phyloP scores from a whole-genome alignment of 2,329 filamentous ascomycete genomes.

The Fusarium caatingaense region DNA sequence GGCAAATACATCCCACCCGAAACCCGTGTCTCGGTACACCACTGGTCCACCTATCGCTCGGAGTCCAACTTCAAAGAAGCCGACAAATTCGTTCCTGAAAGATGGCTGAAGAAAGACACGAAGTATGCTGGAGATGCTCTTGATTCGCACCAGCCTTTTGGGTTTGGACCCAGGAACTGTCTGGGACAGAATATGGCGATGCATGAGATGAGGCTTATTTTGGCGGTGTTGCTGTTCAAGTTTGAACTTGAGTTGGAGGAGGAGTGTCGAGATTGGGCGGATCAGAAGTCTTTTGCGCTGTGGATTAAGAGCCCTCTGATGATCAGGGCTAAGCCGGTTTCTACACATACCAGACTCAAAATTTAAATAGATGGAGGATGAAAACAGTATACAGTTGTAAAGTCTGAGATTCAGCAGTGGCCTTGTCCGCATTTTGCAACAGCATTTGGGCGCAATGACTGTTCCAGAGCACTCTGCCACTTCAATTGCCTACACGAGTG shows the following conservation, averaged over 20 bases:
- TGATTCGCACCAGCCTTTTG: slow-evolving; percentile 16
- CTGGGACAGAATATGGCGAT: slow-evolving; percentile 17
- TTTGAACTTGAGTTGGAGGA: slow-evolving; percentile 18
- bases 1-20: slow-evolving; percentile 14
- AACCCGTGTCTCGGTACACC: slow-evolving; percentile 7
- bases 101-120: slow-evolving; percentile 14
- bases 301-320: slow-evolving; percentile 22
- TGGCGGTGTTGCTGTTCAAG: background rate
- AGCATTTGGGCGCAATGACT: fast-evolving
- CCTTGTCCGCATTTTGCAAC: fast-evolving
- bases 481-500: too few species aligned
- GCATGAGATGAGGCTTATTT: slow-evolving; percentile 24
- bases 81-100: background rate
- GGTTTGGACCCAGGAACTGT: slow-evolving; percentile 4
- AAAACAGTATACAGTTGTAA: background rate
- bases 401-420: background rate
- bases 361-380: background rate
- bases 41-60: slow-evolving; percentile 18
- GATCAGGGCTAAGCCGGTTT: background rate
- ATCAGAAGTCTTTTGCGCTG: slow-evolving; percentile 9
- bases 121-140: slow-evolving; percentile 8
- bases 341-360: background rate
- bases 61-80: slow-evolving; percentile 20
- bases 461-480: background rate
- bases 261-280: background rate